Conservation (phyloP, 257 asterid species). For the Voacanga thouarsii region DNA sequence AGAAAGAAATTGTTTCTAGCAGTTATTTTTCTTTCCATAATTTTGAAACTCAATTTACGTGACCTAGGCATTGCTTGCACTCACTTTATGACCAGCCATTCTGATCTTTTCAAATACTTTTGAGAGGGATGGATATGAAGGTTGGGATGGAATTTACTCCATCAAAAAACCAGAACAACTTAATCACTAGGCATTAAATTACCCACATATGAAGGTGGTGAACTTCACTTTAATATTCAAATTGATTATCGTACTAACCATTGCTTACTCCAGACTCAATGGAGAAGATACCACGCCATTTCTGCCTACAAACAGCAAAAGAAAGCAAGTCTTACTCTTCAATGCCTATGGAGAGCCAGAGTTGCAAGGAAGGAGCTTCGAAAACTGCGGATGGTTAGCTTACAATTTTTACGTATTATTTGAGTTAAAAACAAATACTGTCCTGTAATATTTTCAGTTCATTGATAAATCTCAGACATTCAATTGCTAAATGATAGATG, state of each 20-base stretch:
- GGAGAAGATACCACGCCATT: conserved; percentile 72
- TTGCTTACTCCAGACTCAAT: conserved; percentile 52
- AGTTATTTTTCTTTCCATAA: neutral
- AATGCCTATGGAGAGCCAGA: conserved; percentile 90
- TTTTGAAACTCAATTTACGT: neutral
- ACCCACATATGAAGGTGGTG: neutral
- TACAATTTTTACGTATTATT: conserved; percentile 5
- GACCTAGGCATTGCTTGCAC: neutral
- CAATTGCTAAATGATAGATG: conserved; percentile 7
- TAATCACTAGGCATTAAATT: neutral
- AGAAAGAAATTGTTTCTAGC: neutral
- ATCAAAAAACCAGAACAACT: neutral
- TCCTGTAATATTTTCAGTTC: neutral
- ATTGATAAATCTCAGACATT: neutral
- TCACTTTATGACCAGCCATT: neutral
- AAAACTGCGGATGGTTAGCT: conserved; percentile 67
- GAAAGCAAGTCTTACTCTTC: conserved; percentile 57
- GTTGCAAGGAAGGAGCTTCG: conserved; percentile 87
- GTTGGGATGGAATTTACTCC: neutral
- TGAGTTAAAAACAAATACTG: neutral
- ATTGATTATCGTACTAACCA: conserved; percentile 11
- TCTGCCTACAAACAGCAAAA: conserved; percentile 52
- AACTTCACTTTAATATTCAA: neutral
- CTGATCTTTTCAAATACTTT: neutral
- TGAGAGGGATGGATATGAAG: neutral